Conservation (phyloP, 208 protist genomes). For the Vickermania ingenoplastis region DNA sequence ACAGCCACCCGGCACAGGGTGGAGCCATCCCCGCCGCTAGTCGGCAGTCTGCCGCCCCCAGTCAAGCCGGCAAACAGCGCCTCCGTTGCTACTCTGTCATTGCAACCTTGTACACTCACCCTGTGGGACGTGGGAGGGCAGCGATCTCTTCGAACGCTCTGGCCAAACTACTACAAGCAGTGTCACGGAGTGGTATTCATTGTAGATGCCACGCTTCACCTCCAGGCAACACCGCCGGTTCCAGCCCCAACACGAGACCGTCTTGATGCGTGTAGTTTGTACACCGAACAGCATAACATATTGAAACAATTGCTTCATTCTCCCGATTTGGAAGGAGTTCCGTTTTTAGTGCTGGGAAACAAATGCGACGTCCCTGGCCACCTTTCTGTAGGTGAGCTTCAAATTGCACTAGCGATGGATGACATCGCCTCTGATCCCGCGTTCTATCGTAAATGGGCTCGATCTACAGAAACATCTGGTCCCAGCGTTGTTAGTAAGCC, state of each 20-base stretch:
- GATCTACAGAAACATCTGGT: not conserved
- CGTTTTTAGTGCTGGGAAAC: conserved; percentile 91
- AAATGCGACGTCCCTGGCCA: conserved; percentile 81
- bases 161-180: conserved; percentile 94
- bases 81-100: conserved; percentile 1
- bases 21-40: conserved; percentile 4
- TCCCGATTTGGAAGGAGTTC: conserved; percentile 62
- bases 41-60: conserved; percentile 1
- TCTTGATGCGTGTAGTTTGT: conserved; percentile 1
- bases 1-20: not conserved
- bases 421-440: conserved; percentile 30
- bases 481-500: not conserved
- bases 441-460: conserved; percentile 21
- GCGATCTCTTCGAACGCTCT: conserved; percentile 89
- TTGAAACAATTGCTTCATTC: conserved; percentile 65
- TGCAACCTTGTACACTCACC: conserved; percentile 25
- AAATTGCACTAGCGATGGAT: conserved; percentile 54
- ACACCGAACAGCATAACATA: conserved; percentile 38
- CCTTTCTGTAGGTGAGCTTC: conserved; percentile 33
- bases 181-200: conserved; percentile 92
- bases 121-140: conserved; percentile 97
- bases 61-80: not conserved
- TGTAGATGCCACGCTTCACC: conserved; percentile 66
- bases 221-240: conserved; percentile 2
- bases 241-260: conserved; percentile 1